Evolutionary conservation across 2,329 filamentous ascomycete genomes (phyloP).

Genomic region (Parafenestella ontariensis): DNA sequence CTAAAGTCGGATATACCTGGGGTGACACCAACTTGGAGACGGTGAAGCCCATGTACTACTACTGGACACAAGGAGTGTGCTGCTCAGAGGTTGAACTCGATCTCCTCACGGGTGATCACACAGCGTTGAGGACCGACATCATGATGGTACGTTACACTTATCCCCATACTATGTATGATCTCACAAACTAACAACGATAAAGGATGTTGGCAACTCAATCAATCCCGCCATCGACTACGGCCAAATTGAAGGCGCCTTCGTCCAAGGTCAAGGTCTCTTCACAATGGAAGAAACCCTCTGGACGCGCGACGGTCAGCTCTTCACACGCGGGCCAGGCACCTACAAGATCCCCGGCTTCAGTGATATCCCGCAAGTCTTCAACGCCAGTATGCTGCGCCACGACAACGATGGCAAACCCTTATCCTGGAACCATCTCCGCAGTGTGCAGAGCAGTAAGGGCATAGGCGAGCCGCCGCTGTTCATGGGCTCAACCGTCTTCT

Average conservation of each 20-base stretch:
- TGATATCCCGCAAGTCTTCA: slow-evolving; percentile 85
- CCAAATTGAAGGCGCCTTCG: slow-evolving; percentile 81
- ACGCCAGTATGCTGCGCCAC: slow-evolving; percentile 79
- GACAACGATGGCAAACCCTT: slow-evolving; percentile 57
- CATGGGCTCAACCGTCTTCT: slow-evolving; percentile 83
- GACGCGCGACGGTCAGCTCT: slow-evolving; percentile 69
- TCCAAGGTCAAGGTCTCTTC: slow-evolving; percentile 81
- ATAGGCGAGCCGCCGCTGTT: slow-evolving; percentile 78
- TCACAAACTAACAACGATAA: slow-evolving; percentile 9
- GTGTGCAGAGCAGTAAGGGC: slow-evolving; percentile 81
- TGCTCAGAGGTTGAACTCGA: slow-evolving; percentile 91
- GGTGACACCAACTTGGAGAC: slow-evolving; percentile 54
- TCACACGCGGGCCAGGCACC: slow-evolving; percentile 68
- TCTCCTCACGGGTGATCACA: slow-evolving; percentile 90
- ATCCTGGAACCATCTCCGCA: slow-evolving; percentile 82
- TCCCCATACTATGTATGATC: neutral
- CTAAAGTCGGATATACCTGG: slow-evolving; percentile 94
- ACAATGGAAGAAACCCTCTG: slow-evolving; percentile 77
- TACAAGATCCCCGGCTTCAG: slow-evolving; percentile 91
- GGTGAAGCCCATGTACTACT: slow-evolving; percentile 82
- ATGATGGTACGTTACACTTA: slow-evolving; percentile 70
- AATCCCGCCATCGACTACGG: slow-evolving; percentile 82
- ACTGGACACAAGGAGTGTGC: slow-evolving; percentile 88
- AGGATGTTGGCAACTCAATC: slow-evolving; percentile 80
- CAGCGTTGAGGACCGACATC: slow-evolving; percentile 83